Evolutionary conservation across 2,329 filamentous ascomycete genomes (phyloP), one percentile per base, ranked within the genome.

Genomic region (Ophiostoma piceae): DNA sequence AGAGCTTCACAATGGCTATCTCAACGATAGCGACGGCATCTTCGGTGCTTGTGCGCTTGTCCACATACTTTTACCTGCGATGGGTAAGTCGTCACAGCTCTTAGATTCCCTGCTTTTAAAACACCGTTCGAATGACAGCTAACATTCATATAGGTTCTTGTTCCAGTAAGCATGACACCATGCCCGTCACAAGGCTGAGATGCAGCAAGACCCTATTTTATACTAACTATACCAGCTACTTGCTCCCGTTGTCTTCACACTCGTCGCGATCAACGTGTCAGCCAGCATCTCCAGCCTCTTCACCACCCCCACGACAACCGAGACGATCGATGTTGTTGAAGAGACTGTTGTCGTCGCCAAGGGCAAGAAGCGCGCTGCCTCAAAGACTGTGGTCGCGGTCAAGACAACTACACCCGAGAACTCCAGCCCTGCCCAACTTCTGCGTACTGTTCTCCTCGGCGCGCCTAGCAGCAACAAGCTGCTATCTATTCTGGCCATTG

Each of bases 381-480:
- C 35, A 65, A 65, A 65, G 35, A 39, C 62, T 22, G 62, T 65
- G 7, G 62, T 39, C 22, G n/a, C 35, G 8, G 9, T 39, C 62
- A 26, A 39, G 19, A 22, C 70, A 89, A 93, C 76, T 88, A 84
- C 0, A 79, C n/a, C 62, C 7, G 19, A 39, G 22, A 22, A 85
- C 67, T 82, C 89, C 75, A 85, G 85, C 74, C 81, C 85, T 14
- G 78, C 85, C 2, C 82, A 83, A 29, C 80, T 86, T 0, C 80
- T 90, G 73, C 85, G 84, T n/a, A 39, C 73, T 2, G 81, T 98
- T 7, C 79, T 96, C 32, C 87, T 87, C 2, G 95, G 95, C 3
- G 80, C 90, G 0, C 94, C 95, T 1, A 92, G 88, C 74, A 86
- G 90, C 7, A 92, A 88, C 68, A 81, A 86, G 14, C 75, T 88